phyloP scores from a whole-genome alignment of 805 yeast genomes.

The Spencermartinsiella europaea region DNA sequence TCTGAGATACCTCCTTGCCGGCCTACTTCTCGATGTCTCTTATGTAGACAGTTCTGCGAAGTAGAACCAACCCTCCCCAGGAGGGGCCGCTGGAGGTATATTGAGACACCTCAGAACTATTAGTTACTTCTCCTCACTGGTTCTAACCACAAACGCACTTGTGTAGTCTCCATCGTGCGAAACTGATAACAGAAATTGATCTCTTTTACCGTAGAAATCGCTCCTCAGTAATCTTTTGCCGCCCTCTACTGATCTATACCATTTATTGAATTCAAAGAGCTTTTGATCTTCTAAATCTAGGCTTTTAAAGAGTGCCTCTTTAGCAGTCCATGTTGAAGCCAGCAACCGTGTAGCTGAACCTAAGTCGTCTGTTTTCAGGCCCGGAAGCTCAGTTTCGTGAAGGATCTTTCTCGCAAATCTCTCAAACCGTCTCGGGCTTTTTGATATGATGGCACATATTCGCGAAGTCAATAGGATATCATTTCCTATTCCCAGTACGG shows the following conservation, averaged over 20 bases:
- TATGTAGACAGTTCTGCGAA: no score
- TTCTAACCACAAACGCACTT: slow-evolving; percentile 50
- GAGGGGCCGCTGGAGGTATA: no score
- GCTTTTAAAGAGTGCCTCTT: slow-evolving; percentile 69
- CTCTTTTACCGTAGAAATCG: slow-evolving; percentile 24
- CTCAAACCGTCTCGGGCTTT: slow-evolving; percentile 33
- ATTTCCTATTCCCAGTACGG: slow-evolving; percentile 47
- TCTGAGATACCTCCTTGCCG: no score
- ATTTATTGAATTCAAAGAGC: slow-evolving; percentile 50
- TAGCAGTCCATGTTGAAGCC: slow-evolving; percentile 65
- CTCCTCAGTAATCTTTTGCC: slow-evolving; percentile 20
- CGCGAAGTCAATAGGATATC: slow-evolving; percentile 50
- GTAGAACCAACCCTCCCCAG: no score
- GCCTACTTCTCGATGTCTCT: no score
- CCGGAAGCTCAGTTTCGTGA: slow-evolving; percentile 41
- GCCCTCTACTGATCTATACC: slow-evolving; percentile 45
- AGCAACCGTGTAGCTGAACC: slow-evolving; percentile 29
- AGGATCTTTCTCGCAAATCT: slow-evolving; percentile 46
- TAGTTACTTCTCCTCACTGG: no score
- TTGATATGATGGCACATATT: slow-evolving; percentile 39
- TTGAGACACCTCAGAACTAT: no score
- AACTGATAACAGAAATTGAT: slow-evolving; percentile 48
- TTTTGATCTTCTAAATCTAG: slow-evolving; percentile 46
- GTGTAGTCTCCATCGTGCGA: slow-evolving; percentile 64
- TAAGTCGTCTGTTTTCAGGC: slow-evolving; percentile 23